phyloP scores from a whole-genome alignment of 352 stramenopile species.

The Phytophthora ohioensis region DNA sequence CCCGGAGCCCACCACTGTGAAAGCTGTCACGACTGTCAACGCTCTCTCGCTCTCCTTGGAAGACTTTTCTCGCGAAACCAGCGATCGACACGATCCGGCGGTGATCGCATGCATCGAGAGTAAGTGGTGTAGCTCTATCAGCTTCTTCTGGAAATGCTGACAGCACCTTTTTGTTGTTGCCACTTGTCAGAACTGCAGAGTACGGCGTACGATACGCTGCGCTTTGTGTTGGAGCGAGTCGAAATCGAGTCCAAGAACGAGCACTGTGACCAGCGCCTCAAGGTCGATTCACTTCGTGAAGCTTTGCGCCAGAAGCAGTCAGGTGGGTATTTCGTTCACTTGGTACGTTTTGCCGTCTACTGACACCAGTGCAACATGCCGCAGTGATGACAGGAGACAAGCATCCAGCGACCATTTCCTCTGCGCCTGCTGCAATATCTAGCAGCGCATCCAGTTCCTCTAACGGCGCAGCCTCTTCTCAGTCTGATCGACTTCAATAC shows the following conservation, averaged over 20 bases:
- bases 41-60: constrained; percentile 43
- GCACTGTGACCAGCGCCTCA: constrained; percentile 49
- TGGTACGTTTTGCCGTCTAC: not conserved
- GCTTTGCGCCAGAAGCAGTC: constrained; percentile 34
- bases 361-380: not conserved
- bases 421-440: not conserved
- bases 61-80: constrained; percentile 52
- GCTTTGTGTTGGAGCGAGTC: constrained; percentile 58
- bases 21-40: constrained; percentile 46
- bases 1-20: constrained; percentile 47
- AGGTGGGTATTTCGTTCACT: constrained; percentile 15
- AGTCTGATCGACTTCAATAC: constrained; percentile 3
- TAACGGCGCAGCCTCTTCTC: not conserved
- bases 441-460: not conserved
- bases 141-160: not conserved
- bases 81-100: constrained; percentile 45
- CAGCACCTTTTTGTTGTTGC: not conserved
- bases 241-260: constrained; percentile 57
- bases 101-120: constrained; percentile 34
- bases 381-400: constrained; percentile 13
- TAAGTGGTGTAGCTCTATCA: constrained; percentile 12
- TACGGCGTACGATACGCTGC: constrained; percentile 60
- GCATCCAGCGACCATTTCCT: not conserved
- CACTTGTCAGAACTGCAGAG: constrained; percentile 47
- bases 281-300: constrained; percentile 42